Evolutionary conservation across 2,329 filamentous ascomycete genomes (phyloP).

Genomic region (Didymella glomerata): DNA sequence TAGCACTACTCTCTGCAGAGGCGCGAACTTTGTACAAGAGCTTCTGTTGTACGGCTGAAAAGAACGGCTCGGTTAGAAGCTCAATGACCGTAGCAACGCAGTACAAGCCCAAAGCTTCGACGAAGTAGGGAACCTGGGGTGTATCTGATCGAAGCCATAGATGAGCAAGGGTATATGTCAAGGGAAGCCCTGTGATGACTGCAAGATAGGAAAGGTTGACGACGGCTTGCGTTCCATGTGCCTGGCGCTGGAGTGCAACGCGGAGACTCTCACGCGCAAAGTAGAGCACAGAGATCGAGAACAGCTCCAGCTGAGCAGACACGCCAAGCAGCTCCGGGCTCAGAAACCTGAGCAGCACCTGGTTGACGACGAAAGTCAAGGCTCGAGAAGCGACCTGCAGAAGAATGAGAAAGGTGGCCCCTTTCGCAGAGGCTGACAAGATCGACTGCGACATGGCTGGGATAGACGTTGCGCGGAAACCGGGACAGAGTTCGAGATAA

Average conservation of each 20-base stretch:
- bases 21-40: conserved; percentile 83
- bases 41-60: conserved; percentile 84
- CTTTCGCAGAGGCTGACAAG: conserved; percentile 65
- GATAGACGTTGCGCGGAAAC: conserved; percentile 5
- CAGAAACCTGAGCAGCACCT: conserved; percentile 85
- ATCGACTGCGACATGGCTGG: conserved; percentile 45
- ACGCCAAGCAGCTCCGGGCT: conserved; percentile 86
- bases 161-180: conserved; percentile 70
- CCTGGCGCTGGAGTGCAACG: conserved; percentile 86
- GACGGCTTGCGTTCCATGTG: conserved; percentile 71
- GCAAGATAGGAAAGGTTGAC: conserved; percentile 90
- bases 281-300: conserved; percentile 90
- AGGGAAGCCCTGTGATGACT: conserved; percentile 70
- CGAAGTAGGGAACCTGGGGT: conserved; percentile 69
- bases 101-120: conserved; percentile 63
- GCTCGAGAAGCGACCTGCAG: conserved; percentile 88
- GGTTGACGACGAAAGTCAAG: conserved; percentile 90
- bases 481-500: conserved; percentile 23
- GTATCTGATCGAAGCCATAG: conserved; percentile 69
- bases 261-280: conserved; percentile 92
- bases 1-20: conserved; percentile 81
- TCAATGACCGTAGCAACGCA: conserved; percentile 72
- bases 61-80: conserved; percentile 85
- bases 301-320: conserved; percentile 89
- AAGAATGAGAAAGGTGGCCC: conserved; percentile 84